phyloP scores from a whole-genome alignment of 2,329 filamentous ascomycete genomes.

The Arthroderma sp. region DNA sequence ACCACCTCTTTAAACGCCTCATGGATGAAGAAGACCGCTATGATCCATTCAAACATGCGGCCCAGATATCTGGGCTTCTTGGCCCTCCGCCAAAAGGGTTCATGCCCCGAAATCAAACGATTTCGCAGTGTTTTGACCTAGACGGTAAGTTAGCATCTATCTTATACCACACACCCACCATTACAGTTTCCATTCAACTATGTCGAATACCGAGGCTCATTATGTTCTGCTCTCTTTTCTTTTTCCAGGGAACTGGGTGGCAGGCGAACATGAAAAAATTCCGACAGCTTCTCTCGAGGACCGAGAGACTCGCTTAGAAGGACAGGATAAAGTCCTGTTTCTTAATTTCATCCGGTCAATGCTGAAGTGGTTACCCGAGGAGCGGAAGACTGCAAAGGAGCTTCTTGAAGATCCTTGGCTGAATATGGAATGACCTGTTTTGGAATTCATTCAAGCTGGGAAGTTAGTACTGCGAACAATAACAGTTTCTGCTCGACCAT shows the following conservation, averaged over 20 bases:
- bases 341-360: slow-evolving; percentile 12
- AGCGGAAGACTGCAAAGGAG: slow-evolving; percentile 11
- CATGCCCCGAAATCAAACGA: slow-evolving; percentile 17
- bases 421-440: too few species aligned
- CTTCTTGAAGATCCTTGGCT: slow-evolving; percentile 14
- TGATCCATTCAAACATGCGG: slow-evolving; percentile 17
- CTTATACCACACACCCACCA: not conserved
- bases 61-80: slow-evolving; percentile 16
- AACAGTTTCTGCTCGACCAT: too few species aligned
- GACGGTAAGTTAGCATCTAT: slow-evolving; percentile 9
- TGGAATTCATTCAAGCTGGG: too few species aligned
- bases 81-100: slow-evolving; percentile 18
- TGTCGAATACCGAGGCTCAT: not conserved
- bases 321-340: slow-evolving; percentile 1
- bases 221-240: not conserved
- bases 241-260: slow-evolving; percentile 14
- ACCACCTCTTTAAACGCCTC: slow-evolving; percentile 11
- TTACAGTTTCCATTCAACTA: not conserved
- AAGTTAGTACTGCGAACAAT: too few species aligned
- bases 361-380: slow-evolving; percentile 14
- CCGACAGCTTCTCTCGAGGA: slow-evolving; percentile 10
- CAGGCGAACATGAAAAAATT: slow-evolving; percentile 12
- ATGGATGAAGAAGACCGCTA: slow-evolving; percentile 13
- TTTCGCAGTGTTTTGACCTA: slow-evolving; percentile 17
- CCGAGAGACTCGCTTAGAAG: not conserved